Base-by-base conservation (phyloP, 2,329 filamentous ascomycete species). In the Zasmidium citrigriseum region DNA sequence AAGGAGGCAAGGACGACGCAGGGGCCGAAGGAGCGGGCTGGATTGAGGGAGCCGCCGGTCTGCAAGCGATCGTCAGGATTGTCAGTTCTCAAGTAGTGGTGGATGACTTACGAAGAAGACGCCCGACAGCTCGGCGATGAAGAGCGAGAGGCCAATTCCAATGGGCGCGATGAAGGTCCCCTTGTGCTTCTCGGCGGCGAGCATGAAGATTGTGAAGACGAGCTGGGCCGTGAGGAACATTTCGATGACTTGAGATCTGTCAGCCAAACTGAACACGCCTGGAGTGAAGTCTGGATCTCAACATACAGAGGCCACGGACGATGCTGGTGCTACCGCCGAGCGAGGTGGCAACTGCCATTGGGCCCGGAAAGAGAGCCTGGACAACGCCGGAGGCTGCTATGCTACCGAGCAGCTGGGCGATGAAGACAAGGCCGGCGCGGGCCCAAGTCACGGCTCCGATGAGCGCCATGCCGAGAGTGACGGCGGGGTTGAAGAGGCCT, bases 201-300 rank as follows among this genome's bases (percentile, higher is more conserved):
- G 68, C 73, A 76, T 75, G 68, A 75, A 79, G 59, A 82, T 82
- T 51, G 76, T 77, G 62, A 82, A 79, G 59, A 81, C 74, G 18
- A 82, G 73, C 64, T 76, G 67, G n/a, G 77, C 74, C 2, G 80
- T 82, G 41, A 81, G 69, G 55, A 82, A 77, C 77, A 80, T 80
- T 61, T 82, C 79, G 54, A 82, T 80, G 69, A 75, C 64, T 68
- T 54, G 20, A 11, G 2, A 29, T 10, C 4, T 9, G 34, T 41
- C 34, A 41, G 34, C 14, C 4, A n/a, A 41, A n/a, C 4, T 41
- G 18, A 41, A n/a, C 4, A 41, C 34, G n/a, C n/a, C n/a, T n/a
- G 34, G 5, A 41, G 18, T 11, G 7, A 4, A 41, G 4, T 16
- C 5, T 41, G n/a, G n/a, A n/a, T n/a, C n/a, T 18, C 7, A 29